Evolutionary conservation across 768 basidiomycete genomes (phyloP), one percentile per base, ranked within the genome.

Genomic region (Russula virescens): DNA sequence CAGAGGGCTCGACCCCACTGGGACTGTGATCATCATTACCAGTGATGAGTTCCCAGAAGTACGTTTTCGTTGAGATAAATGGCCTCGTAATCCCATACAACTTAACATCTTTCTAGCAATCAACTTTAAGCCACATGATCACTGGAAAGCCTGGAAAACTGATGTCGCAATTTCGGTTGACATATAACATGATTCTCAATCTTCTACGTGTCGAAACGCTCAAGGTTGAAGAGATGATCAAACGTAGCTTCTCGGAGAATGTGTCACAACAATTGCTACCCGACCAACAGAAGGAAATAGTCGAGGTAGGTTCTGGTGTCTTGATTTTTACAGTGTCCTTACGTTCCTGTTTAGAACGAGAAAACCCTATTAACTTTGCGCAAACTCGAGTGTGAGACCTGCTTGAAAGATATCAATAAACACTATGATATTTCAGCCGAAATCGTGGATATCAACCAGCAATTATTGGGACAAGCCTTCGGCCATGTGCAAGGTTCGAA

Each of bases 131-230:
- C 53, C 86, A 83, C 21, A 97, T 98, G 95, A 94, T 99, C 75
- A 84, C 96, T 19, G 97, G 97, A n/a, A 84, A 79, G 38, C 93
- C 97, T 1, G 89, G 89, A 60, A 94, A 94, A 73, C 82, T 99
- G 19, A 85, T 88, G 51, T 98, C 96, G 1, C 97, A 98, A 71
- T 99, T 99, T 79, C 82, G 97, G 58, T 80, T 99, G 66, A 99
- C 97, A 1, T 99, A 98, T 76, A 98, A 98, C 73, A 98, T 99
- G 97, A 98, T 99, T 64, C 76, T 99, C 63, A 99, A 99, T 71
- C 77, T 99, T 43, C 81, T 99, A 11, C 86, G 97, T 21, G 97
- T 99, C 11, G 97, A 99, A 71, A 95, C 97, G 0, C 79, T 99
- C 51, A 81, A 87, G 62, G 96, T 98, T 19, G 97, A 99, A 71